A percentile compares a stretch with the other conserved stretches of the same genome.
These are phyloP conservation scores for Pythium myriotylum DNA, from an alignment of 352 stramenopile genomes.

Conservation along the genomic window DNA sequence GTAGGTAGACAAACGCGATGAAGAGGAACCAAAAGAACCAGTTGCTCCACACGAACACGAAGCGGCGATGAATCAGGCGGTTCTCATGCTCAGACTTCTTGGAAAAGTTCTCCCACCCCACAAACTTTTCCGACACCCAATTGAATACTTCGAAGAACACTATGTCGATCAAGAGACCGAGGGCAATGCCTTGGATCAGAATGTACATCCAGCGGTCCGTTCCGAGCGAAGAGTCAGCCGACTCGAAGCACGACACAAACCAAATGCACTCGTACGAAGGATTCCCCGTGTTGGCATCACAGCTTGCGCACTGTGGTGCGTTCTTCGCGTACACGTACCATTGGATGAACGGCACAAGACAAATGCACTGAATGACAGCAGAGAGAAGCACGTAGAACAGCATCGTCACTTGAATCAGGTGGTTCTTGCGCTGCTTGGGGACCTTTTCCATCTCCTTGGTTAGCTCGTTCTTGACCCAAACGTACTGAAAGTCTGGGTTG, in stretches of 20 bases:
- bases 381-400: slow-evolving; percentile 80
- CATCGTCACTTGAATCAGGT: slow-evolving; percentile 88
- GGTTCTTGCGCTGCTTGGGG: slow-evolving; percentile 80
- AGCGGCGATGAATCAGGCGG: slow-evolving; percentile 82
- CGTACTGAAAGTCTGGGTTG: slow-evolving; percentile 85
- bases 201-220: slow-evolving; percentile 92
- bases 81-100: slow-evolving; percentile 89
- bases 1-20: slow-evolving; percentile 89
- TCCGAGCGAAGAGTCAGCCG: slow-evolving; percentile 63
- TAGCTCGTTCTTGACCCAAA: slow-evolving; percentile 85
- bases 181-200: slow-evolving; percentile 76
- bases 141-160: slow-evolving; percentile 91
- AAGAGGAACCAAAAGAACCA: slow-evolving; percentile 93
- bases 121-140: slow-evolving; percentile 87
- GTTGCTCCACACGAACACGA: slow-evolving; percentile 92
- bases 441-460: slow-evolving; percentile 91
- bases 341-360: slow-evolving; percentile 86
- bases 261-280: slow-evolving; percentile 69
- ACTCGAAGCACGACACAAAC: slow-evolving; percentile 86
- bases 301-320: slow-evolving; percentile 66
- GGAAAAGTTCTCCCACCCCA: slow-evolving; percentile 85
- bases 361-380: slow-evolving; percentile 79
- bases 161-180: slow-evolving; percentile 88
- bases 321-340: slow-evolving; percentile 92
- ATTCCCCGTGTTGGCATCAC: slow-evolving; percentile 39